These are phyloP conservation scores for Porcisia hertigi DNA, from an alignment of 208 protist species.

Conservation along the genomic window DNA sequence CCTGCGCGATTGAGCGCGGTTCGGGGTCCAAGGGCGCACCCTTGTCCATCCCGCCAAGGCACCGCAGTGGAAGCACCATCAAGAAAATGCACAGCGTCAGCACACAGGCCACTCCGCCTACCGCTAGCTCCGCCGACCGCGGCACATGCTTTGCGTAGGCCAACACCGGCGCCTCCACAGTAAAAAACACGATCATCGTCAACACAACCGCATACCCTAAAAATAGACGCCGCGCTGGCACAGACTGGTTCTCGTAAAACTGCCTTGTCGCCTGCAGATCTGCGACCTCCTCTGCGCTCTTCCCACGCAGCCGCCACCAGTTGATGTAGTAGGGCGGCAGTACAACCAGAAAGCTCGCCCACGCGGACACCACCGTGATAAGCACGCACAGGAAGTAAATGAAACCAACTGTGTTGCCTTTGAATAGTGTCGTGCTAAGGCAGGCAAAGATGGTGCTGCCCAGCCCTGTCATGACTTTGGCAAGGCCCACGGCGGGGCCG, in stretches of 20 bases:
- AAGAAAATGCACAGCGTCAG: conserved; percentile 41
- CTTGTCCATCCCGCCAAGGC: conserved; percentile 51
- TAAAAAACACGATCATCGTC: conserved; percentile 41
- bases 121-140: conserved; percentile 23
- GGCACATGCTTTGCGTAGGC: conserved; percentile 29
- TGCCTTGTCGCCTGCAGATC: conserved; percentile 22
- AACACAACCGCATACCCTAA: conserved; percentile 35
- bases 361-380: conserved; percentile 25
- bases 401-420: conserved; percentile 28
- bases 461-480: conserved; percentile 55
- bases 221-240: conserved; percentile 32
- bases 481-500: conserved; percentile 40
- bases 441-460: conserved; percentile 38
- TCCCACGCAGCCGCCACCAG: conserved; percentile 37
- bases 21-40: conserved; percentile 22
- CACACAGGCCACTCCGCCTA: conserved; percentile 37
- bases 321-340: conserved; percentile 57
- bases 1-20: not conserved
- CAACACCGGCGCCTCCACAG: conserved; percentile 37
- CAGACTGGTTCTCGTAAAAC: conserved; percentile 34
- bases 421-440: conserved; percentile 41
- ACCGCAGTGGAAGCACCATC: conserved; percentile 43
- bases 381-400: conserved; percentile 45
- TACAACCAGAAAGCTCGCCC: conserved; percentile 28
- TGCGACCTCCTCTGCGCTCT: conserved; percentile 30